Evolutionary conservation across 225 moss, liverwort and hornwort genomes (phyloP).

Genomic region (Rhytidiadelphus loreus): DNA sequence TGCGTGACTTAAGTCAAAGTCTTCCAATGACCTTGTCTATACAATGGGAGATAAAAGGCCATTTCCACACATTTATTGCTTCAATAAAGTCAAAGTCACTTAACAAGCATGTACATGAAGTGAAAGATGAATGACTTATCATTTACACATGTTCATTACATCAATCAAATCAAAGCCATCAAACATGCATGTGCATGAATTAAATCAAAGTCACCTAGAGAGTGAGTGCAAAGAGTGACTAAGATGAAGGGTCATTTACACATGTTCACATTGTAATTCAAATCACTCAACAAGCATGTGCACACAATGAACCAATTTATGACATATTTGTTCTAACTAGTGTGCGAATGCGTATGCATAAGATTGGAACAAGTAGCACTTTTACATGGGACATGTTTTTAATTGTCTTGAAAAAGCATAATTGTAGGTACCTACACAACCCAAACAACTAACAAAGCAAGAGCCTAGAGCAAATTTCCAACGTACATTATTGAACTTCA

Average conservation of each 20-base stretch:
- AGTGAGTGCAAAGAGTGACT: accelerated
- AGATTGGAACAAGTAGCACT: not conserved
- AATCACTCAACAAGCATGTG: not conserved
- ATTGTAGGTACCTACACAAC: not conserved
- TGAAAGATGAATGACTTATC: not conserved
- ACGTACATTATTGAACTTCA: not conserved
- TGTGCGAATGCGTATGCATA: accelerated
- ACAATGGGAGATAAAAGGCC: not conserved
- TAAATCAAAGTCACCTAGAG: not conserved
- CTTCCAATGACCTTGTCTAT: accelerated
- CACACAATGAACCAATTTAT: not conserved
- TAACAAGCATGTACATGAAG: accelerated
- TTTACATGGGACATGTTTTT: not conserved
- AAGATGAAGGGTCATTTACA: not conserved
- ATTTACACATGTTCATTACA: not conserved
- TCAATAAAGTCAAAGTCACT: not conserved
- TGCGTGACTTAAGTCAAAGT: not conserved
- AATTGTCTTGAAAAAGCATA: not conserved
- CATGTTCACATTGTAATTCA: not conserved
- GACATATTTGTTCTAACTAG: not conserved
- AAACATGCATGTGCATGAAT: accelerated
- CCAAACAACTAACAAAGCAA: accelerated
- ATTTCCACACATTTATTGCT: accelerated
- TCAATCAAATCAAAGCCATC: not conserved
- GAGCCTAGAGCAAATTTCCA: not conserved